Conservation (phyloP, 179 eudicot species). For the Spinacia oleracea region DNA sequence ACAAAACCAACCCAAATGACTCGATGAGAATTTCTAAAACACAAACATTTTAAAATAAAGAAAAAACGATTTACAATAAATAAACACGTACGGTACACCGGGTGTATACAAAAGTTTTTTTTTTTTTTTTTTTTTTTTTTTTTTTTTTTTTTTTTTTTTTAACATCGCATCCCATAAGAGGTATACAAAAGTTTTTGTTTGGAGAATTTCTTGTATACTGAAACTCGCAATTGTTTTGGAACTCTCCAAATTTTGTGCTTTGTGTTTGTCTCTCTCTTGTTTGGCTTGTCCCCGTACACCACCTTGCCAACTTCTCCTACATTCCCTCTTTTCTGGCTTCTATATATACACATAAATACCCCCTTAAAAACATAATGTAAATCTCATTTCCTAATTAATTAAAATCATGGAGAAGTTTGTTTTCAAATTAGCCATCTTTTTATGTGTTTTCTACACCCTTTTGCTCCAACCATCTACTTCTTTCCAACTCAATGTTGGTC, state of each 20-base stretch:
- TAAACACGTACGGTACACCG: too few relatives aligned
- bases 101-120: too few relatives aligned
- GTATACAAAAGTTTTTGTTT: background rate
- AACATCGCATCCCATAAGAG: too few relatives aligned
- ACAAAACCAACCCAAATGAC: constrained; percentile 9
- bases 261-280: constrained; percentile 44
- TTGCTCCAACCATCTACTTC: constrained; percentile 22
- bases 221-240: constrained; percentile 25
- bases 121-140: too few relatives aligned
- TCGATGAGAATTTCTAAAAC: background rate
- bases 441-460: constrained; percentile 17
- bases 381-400: background rate
- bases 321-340: constrained; percentile 9
- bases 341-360: constrained; percentile 4
- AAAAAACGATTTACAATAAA: too few relatives aligned
- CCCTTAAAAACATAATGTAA: background rate
- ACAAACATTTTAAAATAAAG: too few relatives aligned
- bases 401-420: constrained; percentile 10
- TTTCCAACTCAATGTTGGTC: constrained; percentile 14
- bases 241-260: constrained; percentile 41
- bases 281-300: constrained; percentile 15
- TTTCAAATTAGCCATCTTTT: constrained; percentile 1
- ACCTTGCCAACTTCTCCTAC: background rate
- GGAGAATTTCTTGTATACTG: constrained; percentile 6
- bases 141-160: too few relatives aligned